Base-by-base conservation (phyloP, 768 basidiomycete genomes). In the Tylopilus cervinicoccineus region DNA sequence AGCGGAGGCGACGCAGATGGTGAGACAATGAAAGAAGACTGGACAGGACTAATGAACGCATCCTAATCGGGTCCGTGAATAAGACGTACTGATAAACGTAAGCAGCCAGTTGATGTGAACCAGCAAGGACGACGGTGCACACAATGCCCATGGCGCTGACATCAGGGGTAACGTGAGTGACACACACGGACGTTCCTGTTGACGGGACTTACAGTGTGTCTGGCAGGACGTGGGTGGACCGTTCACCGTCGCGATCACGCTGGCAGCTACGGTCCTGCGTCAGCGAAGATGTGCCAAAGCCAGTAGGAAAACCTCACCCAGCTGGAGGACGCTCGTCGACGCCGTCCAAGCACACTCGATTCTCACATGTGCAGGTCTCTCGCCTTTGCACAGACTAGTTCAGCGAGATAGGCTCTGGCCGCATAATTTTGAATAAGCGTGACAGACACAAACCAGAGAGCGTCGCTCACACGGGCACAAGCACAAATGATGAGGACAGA, bases 341-440 rank as follows among this genome's bases (percentile, higher is more conserved):
- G 65, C 72, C 7, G 78, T 73, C 82, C 83, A 86, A 16, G 51
- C 57, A 53, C 79, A 83, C 59, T 87, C 85, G 24, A 78, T 61
- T 42, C 70, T 58, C 31, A 80, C 71, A 24, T 66, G 67, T 16
- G 76, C 72, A 20, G 71, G 72, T 45, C 61, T 45, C 61, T 73
- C 4, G 65, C 61, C 32, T 58, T 63, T 8, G 69, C 62, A 45
- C 66, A 53, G 24, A 76, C 58, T 1, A 70, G 38, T 47, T 75
- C 72, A 9, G 69, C 63, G 34, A 74, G 54, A 49, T 50, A 56
- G 14, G 65, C 65, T n/a, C 67, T 67, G 14, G 24, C 9, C 6
- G 22, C n/a, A 37, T 20, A n/a, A n/a, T 11, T 23, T 1, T 64
- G 7, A 43, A 22, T 20, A 13, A 24, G 4, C 11, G 1, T 12